These are phyloP conservation scores for Penstemon eatonii DNA, from an alignment of 257 asterid genomes.

Conservation along the genomic window DNA sequence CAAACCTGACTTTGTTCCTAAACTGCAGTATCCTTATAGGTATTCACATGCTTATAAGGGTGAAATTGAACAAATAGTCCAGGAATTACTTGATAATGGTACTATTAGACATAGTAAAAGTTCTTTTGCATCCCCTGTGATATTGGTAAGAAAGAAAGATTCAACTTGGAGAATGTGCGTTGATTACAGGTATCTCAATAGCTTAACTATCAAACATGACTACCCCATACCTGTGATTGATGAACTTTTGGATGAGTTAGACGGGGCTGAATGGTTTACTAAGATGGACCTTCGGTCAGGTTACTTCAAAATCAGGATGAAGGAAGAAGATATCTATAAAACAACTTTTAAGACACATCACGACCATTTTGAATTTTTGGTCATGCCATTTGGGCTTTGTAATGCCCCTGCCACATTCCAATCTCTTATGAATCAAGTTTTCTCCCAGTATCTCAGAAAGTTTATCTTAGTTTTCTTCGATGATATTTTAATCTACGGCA, in stretches of 20 bases:
- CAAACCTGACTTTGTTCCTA: not conserved
- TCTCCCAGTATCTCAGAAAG: no score
- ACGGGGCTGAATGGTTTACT: not conserved
- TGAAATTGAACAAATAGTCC: not conserved
- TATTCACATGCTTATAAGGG: not conserved
- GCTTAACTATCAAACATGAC: not conserved
- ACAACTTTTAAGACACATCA: not conserved
- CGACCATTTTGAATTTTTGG: not conserved
- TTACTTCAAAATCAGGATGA: not conserved
- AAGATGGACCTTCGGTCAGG: not conserved
- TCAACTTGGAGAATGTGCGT: no score
- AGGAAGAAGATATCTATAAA: not conserved
- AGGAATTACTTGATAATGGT: not conserved
- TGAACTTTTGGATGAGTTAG: not conserved
- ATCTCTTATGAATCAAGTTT: no score
- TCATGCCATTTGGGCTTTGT: not conserved
- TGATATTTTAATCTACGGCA: not conserved
- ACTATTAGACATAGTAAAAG: not conserved
- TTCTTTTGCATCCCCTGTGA: no score
- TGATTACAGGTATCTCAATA: not conserved
- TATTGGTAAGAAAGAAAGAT: not conserved
- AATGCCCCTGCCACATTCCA: not conserved
- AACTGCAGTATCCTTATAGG: not conserved
- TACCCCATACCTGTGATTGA: not conserved
- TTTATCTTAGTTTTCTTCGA: slow-evolving; percentile 1